Evolutionary conservation across 331 rosid genomes (phyloP).

Genomic region (Spiraea crenata): DNA sequence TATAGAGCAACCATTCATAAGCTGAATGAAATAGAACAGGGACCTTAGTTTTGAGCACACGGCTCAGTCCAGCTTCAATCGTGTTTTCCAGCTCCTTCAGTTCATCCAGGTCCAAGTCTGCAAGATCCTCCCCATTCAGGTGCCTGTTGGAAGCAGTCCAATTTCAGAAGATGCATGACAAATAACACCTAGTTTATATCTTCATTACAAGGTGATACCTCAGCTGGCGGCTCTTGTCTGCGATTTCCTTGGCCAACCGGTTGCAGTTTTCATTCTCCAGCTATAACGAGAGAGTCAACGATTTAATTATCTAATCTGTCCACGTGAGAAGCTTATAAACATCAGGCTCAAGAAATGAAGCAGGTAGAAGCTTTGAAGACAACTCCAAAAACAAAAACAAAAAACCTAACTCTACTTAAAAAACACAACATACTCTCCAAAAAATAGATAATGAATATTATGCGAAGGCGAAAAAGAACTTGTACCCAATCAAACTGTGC

Average conservation of each 20-base stretch:
- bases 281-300: constrained; percentile 22
- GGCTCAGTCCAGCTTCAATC: constrained; percentile 49
- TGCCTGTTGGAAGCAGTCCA: constrained; percentile 32
- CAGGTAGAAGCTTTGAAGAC: too few species aligned
- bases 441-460: too few species aligned
- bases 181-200: background rate
- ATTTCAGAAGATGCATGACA: background rate
- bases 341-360: too few species aligned
- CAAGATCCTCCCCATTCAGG: constrained; percentile 50
- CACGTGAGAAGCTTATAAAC: too few species aligned
- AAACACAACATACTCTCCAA: too few species aligned
- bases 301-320: too few species aligned
- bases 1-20: too few species aligned
- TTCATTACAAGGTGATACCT: constrained; percentile 28
- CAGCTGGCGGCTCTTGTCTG: constrained; percentile 36
- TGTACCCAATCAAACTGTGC: too few species aligned
- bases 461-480: too few species aligned
- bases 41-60: constrained; percentile 52
- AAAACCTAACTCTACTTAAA: too few species aligned
- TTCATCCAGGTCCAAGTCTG: constrained; percentile 43
- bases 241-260: constrained; percentile 46
- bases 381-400: too few species aligned
- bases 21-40: background rate
- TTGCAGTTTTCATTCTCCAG: constrained; percentile 17
- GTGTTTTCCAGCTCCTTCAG: constrained; percentile 40